Percentiles rank a stretch among this genome's conserved stretches.
These are phyloP conservation scores for Colletotrichum godetiae DNA, from an alignment of 2,329 filamentous ascomycete genomes.

Conservation along the genomic window DNA sequence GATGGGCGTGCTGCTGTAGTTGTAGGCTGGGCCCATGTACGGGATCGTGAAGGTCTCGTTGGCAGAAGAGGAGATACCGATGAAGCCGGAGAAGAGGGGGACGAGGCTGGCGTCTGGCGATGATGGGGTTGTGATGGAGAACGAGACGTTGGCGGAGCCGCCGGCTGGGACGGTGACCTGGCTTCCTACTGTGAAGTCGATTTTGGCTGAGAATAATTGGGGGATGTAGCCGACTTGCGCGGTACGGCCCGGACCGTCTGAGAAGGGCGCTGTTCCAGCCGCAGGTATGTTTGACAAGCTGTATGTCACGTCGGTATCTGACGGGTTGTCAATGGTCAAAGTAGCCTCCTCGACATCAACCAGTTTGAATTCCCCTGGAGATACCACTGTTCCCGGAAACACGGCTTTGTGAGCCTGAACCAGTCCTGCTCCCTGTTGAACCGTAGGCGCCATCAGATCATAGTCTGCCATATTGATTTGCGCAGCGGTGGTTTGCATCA, in stretches of 20 bases:
- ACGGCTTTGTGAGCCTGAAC: constrained; percentile 26
- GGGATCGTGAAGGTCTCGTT: constrained; percentile 49
- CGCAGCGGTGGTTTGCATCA: constrained; percentile 44
- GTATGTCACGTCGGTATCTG: constrained; percentile 60
- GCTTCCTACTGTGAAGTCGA: constrained; percentile 50
- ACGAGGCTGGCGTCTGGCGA: constrained; percentile 47
- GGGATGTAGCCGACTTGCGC: constrained; percentile 12
- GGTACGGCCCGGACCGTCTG: constrained; percentile 34
- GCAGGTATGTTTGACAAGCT: constrained; percentile 61
- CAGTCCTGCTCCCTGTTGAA: constrained; percentile 33
- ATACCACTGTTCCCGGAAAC: constrained; percentile 43
- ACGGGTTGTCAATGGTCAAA: constrained; percentile 67
- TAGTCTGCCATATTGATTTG: constrained; percentile 39
- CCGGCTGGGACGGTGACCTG: constrained; percentile 54
- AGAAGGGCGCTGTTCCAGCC: constrained; percentile 64
- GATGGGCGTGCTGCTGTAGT: constrained; percentile 47
- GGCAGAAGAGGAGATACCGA: constrained; percentile 50
- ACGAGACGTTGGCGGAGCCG: constrained; percentile 55
- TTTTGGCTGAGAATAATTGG: constrained; percentile 55
- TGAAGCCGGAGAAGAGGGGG: constrained; percentile 55
- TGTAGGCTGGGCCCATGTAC: constrained; percentile 53
- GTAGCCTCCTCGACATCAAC: constrained; percentile 63
- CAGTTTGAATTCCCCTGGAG: constrained; percentile 72
- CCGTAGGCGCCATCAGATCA: constrained; percentile 2
- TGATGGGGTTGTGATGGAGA: constrained; percentile 54